phyloP scores from a whole-genome alignment of 169 alveolate species.

The Plasmodium reichenowi region DNA sequence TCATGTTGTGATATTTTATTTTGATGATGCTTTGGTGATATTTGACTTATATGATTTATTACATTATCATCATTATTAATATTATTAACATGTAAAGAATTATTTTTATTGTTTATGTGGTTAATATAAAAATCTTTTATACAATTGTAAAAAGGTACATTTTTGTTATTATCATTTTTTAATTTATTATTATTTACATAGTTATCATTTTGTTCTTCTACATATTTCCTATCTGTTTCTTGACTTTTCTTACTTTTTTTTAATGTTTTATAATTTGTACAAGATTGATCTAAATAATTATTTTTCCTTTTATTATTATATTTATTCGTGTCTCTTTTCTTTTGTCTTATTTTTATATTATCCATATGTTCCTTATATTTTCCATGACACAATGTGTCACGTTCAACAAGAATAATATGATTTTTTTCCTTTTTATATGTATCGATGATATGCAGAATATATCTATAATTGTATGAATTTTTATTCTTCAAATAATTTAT shows the following conservation, averaged over 20 bases:
- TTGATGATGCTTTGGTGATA: no score
- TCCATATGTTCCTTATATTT: background rate
- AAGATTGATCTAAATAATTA: background rate
- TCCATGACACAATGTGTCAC: background rate
- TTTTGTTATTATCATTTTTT: constrained; percentile 17
- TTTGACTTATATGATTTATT: background rate
- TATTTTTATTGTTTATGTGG: background rate
- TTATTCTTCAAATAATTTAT: constrained; percentile 18
- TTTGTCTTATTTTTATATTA: background rate
- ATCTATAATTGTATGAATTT: background rate
- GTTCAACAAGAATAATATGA: background rate
- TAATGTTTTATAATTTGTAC: background rate
- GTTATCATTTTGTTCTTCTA: no score
- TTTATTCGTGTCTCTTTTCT: background rate
- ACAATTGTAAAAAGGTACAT: constrained; percentile 28
- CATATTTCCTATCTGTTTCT: background rate
- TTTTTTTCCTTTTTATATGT: background rate
- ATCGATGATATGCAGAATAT: background rate
- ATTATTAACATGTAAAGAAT: background rate
- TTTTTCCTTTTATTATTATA: background rate
- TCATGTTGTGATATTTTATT: no score
- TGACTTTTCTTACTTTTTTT: background rate
- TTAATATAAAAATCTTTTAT: constrained; percentile 11
- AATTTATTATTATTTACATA: background rate
- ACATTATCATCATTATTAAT: background rate